A percentile compares a stretch with the other conserved stretches of the same genome.
Evolutionary conservation across 768 basidiomycete species (phyloP).

Genomic region (Pisolithus microcarpus): DNA sequence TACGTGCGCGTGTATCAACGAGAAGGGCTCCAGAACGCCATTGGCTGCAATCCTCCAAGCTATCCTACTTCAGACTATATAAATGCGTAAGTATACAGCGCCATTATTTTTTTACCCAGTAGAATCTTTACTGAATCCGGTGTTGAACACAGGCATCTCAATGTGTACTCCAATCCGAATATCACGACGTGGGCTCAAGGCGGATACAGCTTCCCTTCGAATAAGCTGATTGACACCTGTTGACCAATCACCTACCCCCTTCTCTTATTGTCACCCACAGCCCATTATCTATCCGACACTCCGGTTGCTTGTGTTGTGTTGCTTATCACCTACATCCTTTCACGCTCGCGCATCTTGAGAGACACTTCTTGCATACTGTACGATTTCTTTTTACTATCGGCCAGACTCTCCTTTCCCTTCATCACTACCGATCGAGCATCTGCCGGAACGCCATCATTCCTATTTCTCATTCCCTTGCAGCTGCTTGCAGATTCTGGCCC

Average conservation of each 20-base stretch:
- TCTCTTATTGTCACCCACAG: conserved; percentile 18
- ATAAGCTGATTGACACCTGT: conserved; percentile 30
- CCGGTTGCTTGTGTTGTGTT: not conserved
- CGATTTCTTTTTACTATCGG: not conserved
- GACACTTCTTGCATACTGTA: conserved; percentile 1
- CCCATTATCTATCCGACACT: not conserved
- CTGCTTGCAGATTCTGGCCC: not conserved
- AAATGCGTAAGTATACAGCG: conserved; percentile 36
- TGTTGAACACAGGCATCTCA: conserved; percentile 23
- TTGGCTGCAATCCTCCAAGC: conserved; percentile 74
- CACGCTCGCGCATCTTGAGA: conserved; percentile 2
- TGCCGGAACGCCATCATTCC: not conserved
- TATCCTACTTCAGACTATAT: conserved; percentile 82
- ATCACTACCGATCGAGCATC: not conserved
- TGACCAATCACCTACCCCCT: conserved; percentile 18
- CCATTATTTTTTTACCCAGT: not conserved
- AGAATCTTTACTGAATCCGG: not conserved
- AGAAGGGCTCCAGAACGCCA: conserved; percentile 52
- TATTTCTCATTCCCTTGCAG: not conserved
- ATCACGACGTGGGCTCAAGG: conserved; percentile 80
- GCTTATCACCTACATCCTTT: conserved; percentile 9
- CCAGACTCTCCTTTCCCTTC: not conserved
- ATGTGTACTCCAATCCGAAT: conserved; percentile 74
- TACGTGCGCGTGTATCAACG: conserved; percentile 88
- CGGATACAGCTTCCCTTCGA: conserved; percentile 70